phyloP scores from a whole-genome alignment of 1,139 yeast genomes.

The Sugiyamaella sp. region DNA sequence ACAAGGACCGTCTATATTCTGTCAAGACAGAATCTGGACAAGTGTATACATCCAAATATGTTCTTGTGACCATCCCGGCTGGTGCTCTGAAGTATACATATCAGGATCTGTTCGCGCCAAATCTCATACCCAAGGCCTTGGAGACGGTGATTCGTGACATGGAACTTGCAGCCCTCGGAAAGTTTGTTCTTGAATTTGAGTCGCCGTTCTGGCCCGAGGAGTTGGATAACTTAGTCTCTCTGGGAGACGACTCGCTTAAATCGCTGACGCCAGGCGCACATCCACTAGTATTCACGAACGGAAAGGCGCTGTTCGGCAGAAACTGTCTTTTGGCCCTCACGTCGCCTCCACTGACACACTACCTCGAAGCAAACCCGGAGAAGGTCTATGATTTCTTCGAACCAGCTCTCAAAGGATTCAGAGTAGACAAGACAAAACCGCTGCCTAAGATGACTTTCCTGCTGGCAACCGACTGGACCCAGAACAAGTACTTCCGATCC shows the following conservation, averaged over 20 bases:
- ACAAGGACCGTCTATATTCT: slow-evolving; percentile 22
- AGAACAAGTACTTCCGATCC: slow-evolving; percentile 68
- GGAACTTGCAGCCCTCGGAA: slow-evolving; percentile 76
- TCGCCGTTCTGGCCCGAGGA: slow-evolving; percentile 62
- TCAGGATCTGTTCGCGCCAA: slow-evolving; percentile 20
- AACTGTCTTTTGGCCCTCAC: slow-evolving; percentile 31
- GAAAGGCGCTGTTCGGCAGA: slow-evolving; percentile 39
- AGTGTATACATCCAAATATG: slow-evolving; percentile 49
- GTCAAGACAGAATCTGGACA: slow-evolving; percentile 39
- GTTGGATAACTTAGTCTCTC: slow-evolving; percentile 54
- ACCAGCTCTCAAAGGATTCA: slow-evolving; percentile 46
- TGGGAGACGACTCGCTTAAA: slow-evolving; percentile 27
- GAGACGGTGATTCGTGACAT: slow-evolving; percentile 50
- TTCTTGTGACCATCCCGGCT: slow-evolving; percentile 73
- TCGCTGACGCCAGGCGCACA: slow-evolving; percentile 34
- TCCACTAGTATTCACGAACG: slow-evolving; percentile 56
- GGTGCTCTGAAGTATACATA: slow-evolving; percentile 52
- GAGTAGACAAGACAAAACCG: slow-evolving; percentile 29
- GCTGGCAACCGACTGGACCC: slow-evolving; percentile 69
- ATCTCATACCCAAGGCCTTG: slow-evolving; percentile 47
- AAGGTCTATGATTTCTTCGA: slow-evolving; percentile 50
- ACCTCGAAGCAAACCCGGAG: slow-evolving; percentile 49
- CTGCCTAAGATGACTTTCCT: slow-evolving; percentile 51
- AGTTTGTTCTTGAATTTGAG: slow-evolving; percentile 75
- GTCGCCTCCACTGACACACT: slow-evolving; percentile 54